A percentile compares a stretch with the other conserved stretches of the same genome.
Evolutionary conservation across 768 basidiomycete genomes (phyloP).

Genomic region (Boletus huronensis): DNA sequence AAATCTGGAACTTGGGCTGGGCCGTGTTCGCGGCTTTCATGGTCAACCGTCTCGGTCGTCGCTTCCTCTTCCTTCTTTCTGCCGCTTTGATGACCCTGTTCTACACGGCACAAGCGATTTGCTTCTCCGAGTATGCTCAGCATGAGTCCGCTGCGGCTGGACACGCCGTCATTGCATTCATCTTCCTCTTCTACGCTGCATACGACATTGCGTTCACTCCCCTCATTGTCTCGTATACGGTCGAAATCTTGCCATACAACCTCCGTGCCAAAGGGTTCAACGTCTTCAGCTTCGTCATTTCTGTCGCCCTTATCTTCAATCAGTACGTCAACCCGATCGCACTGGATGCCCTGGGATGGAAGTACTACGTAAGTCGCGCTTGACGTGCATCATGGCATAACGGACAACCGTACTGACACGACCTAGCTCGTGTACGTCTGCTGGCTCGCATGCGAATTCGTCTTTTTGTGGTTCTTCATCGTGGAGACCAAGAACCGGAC

Average conservation of each 20-base stretch:
- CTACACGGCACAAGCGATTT: conserved; percentile 66
- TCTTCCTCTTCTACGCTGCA: conserved; percentile 76
- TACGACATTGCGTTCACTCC: conserved; percentile 86
- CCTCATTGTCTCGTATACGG: conserved; percentile 80
- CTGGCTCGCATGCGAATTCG: conserved; percentile 65
- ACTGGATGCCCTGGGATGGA: conserved; percentile 61
- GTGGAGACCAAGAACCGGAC: conserved; percentile 71
- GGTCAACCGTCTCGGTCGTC: conserved; percentile 66
- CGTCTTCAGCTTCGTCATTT: conserved; percentile 76
- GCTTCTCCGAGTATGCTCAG: conserved; percentile 54
- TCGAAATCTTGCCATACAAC: conserved; percentile 82
- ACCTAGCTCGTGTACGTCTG: conserved; percentile 60
- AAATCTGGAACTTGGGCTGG: conserved; percentile 75
- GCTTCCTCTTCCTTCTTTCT: conserved; percentile 66
- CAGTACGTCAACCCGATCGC: conserved; percentile 87
- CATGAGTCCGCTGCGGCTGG: conserved; percentile 43
- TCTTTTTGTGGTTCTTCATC: conserved; percentile 64
- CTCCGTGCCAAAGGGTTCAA: conserved; percentile 86
- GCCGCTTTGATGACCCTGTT: conserved; percentile 57
- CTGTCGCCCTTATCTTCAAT: conserved; percentile 81
- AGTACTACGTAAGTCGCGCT: conserved; percentile 57
- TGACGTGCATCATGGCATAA: neutral
- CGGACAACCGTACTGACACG: neutral
- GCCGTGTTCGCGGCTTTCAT: conserved; percentile 54
- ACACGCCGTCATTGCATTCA: conserved; percentile 76